A percentile compares a stretch with the other conserved stretches of the same genome.
These are phyloP conservation scores for Syncephalastrum racemosum DNA, from an alignment of 371 early-diverging fungal genomes.

Conservation along the genomic window DNA sequence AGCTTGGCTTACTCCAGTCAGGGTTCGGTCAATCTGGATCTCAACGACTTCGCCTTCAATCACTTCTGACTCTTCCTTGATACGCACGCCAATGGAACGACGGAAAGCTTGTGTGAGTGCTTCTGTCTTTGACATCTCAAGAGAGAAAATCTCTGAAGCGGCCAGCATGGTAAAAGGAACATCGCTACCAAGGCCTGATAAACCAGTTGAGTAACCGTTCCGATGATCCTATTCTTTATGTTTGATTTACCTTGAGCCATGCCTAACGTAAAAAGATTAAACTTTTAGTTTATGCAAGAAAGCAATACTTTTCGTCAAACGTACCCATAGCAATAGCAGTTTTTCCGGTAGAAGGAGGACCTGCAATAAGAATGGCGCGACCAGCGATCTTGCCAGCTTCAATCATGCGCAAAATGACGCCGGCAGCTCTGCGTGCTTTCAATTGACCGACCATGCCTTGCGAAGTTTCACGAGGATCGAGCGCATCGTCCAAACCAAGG, in stretches of 20 bases:
- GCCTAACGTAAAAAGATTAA: slow-evolving; percentile 42
- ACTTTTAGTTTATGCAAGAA: not conserved
- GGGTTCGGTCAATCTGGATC: slow-evolving; percentile 93
- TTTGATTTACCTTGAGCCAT: slow-evolving; percentile 67
- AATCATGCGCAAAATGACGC: slow-evolving; percentile 93
- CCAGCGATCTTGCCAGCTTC: slow-evolving; percentile 97
- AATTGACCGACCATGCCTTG: slow-evolving; percentile 99
- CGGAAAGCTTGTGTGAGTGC: slow-evolving; percentile 98
- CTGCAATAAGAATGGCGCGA: slow-evolving; percentile 95
- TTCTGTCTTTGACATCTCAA: slow-evolving; percentile 99
- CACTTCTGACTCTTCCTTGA: slow-evolving; percentile 97
- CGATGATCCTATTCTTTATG: not conserved
- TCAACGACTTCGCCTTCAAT: slow-evolving; percentile 99
- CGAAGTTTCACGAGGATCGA: slow-evolving; percentile 82
- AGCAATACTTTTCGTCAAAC: slow-evolving; percentile 1
- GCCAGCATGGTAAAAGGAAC: slow-evolving; percentile 97
- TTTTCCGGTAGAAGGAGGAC: slow-evolving; percentile 98
- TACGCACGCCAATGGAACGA: slow-evolving; percentile 94
- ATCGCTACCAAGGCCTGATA: slow-evolving; percentile 81
- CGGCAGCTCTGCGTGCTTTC: slow-evolving; percentile 94
- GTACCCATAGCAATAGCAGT: slow-evolving; percentile 92
- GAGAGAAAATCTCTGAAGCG: slow-evolving; percentile 96
- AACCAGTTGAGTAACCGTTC: not conserved
- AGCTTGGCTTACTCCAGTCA: slow-evolving; percentile 75
- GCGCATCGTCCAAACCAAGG: slow-evolving; percentile 86